Evolutionary conservation across 352 stramenopile species (phyloP), one percentile per base, ranked within the genome.

Genomic region (Thalassiosira tumida): DNA sequence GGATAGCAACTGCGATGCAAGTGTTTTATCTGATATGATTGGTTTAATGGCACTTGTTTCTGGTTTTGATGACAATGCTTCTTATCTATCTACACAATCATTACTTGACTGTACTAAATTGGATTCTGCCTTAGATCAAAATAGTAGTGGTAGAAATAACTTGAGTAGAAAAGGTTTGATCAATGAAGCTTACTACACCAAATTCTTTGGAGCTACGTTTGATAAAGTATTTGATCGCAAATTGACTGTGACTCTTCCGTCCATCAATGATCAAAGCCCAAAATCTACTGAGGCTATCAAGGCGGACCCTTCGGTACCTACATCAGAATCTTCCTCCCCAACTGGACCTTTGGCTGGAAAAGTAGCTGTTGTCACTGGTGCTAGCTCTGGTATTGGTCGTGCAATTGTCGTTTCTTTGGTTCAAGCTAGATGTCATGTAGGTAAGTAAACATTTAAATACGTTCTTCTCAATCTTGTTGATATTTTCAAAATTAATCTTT

Each of bases 361-460:
- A 47, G 70, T 91, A 81, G 86, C 86, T 81, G 86, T 91, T 17
- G 86, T 91, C 10, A 87, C 80, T 33, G 86, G 86, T 64, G 86
- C 86, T 6, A 84, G 67, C 21, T 86, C 72, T 76, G 86, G 86
- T 3, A 91, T 91, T 54, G 79, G 83, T 79, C 33, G 86, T 13
- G 86, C 86, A 31, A 91, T 91, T 74, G 80, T 88, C 26, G 59
- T 59, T 67, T 69, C 86, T 3, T 79, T 91, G 69, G 86, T 88
- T n/a, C 74, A 73, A 35, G 69, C 73, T 38, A 79, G 86, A 6
- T 91, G 86, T 43, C 86, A 91, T 69, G 86, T 91, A 1, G n/a
- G n/a, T n/a, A n/a, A n/a, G n/a, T n/a, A n/a, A n/a, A n/a, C n/a
- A n/a, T n/a, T n/a, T n/a, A n/a, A n/a, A n/a, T n/a, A n/a, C n/a